These are phyloP conservation scores for Oehlia diaphana DNA, from an alignment of 192 early-diverging fungal species.

Conservation along the genomic window DNA sequence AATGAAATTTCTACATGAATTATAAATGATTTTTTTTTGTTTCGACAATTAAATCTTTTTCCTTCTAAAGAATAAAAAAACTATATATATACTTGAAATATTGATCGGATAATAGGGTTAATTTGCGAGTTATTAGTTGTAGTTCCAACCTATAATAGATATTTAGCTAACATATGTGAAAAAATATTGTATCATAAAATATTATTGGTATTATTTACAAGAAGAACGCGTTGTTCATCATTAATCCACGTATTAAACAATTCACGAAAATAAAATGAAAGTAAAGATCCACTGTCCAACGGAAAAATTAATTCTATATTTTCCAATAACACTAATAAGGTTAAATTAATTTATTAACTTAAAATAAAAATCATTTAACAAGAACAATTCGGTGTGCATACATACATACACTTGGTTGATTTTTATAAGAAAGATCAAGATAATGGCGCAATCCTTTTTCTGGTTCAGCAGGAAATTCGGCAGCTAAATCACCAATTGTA, in stretches of 20 bases:
- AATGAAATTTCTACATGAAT: too few species aligned
- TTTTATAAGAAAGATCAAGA: conserved; percentile 22
- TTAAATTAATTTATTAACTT: background rate
- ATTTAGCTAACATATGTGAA: background rate
- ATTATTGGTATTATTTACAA: conserved; percentile 26
- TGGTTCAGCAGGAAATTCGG: conserved; percentile 40
- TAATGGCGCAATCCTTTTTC: conserved; percentile 38
- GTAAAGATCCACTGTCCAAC: conserved; percentile 30
- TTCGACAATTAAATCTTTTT: too few species aligned
- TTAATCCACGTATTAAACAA: conserved; percentile 25
- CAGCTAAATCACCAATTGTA: conserved; percentile 44
- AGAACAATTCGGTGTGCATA: background rate
- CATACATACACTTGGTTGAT: conserved; percentile 6
- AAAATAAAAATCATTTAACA: background rate
- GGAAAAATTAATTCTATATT: conserved; percentile 57
- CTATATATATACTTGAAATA: conserved; percentile 7
- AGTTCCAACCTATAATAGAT: conserved; percentile 6
- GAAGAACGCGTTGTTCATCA: conserved; percentile 12
- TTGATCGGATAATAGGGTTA: background rate
- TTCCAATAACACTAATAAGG: conserved; percentile 45
- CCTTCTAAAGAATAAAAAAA: background rate
- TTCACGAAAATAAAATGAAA: conserved; percentile 31
- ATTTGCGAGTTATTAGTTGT: background rate
- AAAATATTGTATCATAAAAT: background rate
- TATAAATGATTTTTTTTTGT: background rate